Evolutionary conservation across 257 asterid species (phyloP).

Genomic region (Solanum medicagineum): DNA sequence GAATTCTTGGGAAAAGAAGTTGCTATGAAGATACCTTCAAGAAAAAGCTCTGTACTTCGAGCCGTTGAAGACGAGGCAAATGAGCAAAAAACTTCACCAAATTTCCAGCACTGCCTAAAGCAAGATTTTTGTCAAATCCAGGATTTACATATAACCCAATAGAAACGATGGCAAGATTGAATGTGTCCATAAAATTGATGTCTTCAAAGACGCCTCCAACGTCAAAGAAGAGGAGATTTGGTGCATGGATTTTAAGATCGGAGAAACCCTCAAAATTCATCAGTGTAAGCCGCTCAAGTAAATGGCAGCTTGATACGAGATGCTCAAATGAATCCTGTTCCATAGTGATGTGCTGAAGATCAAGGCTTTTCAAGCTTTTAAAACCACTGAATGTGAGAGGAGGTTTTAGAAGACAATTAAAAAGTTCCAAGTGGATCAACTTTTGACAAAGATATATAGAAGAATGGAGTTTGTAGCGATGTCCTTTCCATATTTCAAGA

Average conservation of each 20-base stretch:
- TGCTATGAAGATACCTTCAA: slow-evolving; percentile 48
- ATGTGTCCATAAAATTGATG: slow-evolving; percentile 55
- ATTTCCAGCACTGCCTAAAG: slow-evolving; percentile 62
- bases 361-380: slow-evolving; percentile 73
- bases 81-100: slow-evolving; percentile 65
- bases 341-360: slow-evolving; percentile 96
- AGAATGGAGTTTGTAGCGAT: slow-evolving; percentile 85
- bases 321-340: slow-evolving; percentile 76
- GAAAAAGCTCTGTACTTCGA: slow-evolving; percentile 89
- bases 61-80: slow-evolving; percentile 83
- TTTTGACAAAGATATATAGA: slow-evolving; percentile 58
- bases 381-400: slow-evolving; percentile 58
- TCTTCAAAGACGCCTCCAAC: slow-evolving; percentile 85
- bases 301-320: slow-evolving; percentile 60
- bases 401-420: slow-evolving; percentile 79
- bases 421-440: slow-evolving; percentile 76
- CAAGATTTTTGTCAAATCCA: slow-evolving; percentile 35
- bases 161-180: slow-evolving; percentile 65
- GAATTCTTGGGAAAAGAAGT: neutral
- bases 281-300: slow-evolving; percentile 77
- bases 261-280: slow-evolving; percentile 93
- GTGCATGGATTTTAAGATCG: slow-evolving; percentile 62
- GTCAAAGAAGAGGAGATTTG: slow-evolving; percentile 85
- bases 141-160: slow-evolving; percentile 60
- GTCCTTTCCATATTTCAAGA: slow-evolving; percentile 98